phyloP scores from a whole-genome alignment of 2,329 filamentous ascomycete species.

The Penicillium sp. region DNA sequence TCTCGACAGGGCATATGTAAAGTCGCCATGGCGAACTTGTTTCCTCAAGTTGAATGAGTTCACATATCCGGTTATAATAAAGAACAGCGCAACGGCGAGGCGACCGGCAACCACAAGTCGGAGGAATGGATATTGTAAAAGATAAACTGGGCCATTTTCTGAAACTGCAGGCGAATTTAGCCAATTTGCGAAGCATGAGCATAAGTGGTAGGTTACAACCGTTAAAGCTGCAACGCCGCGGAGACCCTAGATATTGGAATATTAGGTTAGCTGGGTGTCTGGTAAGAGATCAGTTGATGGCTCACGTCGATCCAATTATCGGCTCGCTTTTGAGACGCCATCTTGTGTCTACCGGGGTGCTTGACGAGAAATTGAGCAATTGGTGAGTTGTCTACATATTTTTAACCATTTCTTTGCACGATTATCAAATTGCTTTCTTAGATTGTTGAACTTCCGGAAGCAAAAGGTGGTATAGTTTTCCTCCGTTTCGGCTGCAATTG shows the following conservation, averaged over 20 bases:
- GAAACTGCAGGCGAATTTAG: conserved; percentile 33
- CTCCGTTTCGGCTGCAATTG: background rate
- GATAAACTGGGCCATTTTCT: conserved; percentile 11
- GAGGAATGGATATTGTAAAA: conserved; percentile 27
- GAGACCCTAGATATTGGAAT: conserved; percentile 32
- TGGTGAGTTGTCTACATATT: background rate
- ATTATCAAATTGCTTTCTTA: background rate
- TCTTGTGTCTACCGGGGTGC: background rate
- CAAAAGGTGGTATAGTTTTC: background rate
- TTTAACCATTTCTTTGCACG: background rate
- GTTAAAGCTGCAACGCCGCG: conserved; percentile 41
- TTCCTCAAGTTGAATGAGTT: conserved; percentile 26
- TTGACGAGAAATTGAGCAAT: background rate
- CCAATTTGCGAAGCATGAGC: conserved; percentile 40
- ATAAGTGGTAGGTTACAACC: conserved; percentile 42
- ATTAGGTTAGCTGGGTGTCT: background rate
- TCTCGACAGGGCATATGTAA: conserved; percentile 17
- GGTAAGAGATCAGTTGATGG: background rate
- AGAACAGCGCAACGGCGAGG: conserved; percentile 26
- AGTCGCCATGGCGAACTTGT: conserved; percentile 20
- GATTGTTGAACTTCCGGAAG: background rate
- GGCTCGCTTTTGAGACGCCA: conserved; percentile 3
- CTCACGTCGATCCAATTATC: conserved; percentile 12
- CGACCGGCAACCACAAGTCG: conserved; percentile 24
- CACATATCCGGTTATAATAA: conserved; percentile 30